Evolutionary conservation across 192 early-diverging fungal genomes (phyloP).

Genomic region (Mortierella alpina): DNA sequence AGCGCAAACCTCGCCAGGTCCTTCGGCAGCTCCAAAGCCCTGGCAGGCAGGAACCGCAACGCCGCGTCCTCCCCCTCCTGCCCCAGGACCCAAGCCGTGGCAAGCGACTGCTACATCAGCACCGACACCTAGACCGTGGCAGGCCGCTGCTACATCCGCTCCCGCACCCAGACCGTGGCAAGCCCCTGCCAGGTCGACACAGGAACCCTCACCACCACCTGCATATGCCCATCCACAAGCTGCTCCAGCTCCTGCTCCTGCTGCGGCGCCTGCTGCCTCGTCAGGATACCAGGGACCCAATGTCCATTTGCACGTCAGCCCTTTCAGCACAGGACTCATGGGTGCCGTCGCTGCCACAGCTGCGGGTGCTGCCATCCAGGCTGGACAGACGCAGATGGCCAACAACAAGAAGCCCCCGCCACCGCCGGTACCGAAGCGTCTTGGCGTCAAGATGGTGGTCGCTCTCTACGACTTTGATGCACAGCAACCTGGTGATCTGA

Average conservation of each 20-base stretch:
- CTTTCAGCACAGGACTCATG: slow-evolving; percentile 40
- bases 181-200: slow-evolving; percentile 3
- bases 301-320: slow-evolving; percentile 42
- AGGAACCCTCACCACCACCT: slow-evolving; percentile 31
- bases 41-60: slow-evolving; percentile 13
- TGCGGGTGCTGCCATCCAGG: slow-evolving; percentile 19
- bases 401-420: slow-evolving; percentile 48
- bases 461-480: slow-evolving; percentile 86
- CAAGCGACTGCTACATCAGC: slow-evolving; percentile 9
- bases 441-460: slow-evolving; percentile 61
- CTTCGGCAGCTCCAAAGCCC: slow-evolving; percentile 13
- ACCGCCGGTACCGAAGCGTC: slow-evolving; percentile 42
- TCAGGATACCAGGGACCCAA: slow-evolving; percentile 22
- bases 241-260: slow-evolving; percentile 16
- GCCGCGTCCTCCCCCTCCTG: not conserved
- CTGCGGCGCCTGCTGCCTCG: slow-evolving; percentile 2
- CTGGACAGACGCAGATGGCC: slow-evolving; percentile 5
- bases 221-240: slow-evolving; percentile 31
- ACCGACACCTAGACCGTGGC: slow-evolving; percentile 16
- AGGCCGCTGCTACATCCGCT: slow-evolving; percentile 7
- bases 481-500: slow-evolving; percentile 77
- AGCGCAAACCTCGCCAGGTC: not conserved
- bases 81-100: slow-evolving; percentile 16
- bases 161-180: slow-evolving; percentile 32
- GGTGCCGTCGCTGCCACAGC: slow-evolving; percentile 40